These are phyloP conservation scores for Penicillium sp. DNA, from an alignment of 2,329 filamentous ascomycete species.

Conservation along the genomic window DNA sequence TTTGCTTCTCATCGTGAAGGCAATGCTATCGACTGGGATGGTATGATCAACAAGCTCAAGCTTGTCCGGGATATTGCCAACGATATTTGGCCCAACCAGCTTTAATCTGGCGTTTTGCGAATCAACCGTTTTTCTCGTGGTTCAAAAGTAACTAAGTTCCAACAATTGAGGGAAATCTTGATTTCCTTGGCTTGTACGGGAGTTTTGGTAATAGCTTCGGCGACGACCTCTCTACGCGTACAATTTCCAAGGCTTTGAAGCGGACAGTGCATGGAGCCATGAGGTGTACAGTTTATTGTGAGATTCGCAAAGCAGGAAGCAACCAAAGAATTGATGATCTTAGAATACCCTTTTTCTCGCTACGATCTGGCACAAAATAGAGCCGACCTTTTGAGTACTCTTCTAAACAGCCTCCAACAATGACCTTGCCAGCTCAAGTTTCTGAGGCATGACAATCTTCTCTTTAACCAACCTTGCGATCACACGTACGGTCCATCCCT, in stretches of 20 bases:
- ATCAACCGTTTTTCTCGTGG: too few relatives aligned
- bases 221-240: too few relatives aligned
- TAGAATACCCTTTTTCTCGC: too few relatives aligned
- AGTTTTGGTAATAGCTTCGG: too few relatives aligned
- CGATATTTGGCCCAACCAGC: slow-evolving; percentile 65
- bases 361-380: too few relatives aligned
- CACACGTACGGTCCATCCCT: slow-evolving; percentile 27
- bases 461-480: slow-evolving; percentile 20
- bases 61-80: slow-evolving; percentile 71
- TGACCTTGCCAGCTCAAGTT: slow-evolving; percentile 21
- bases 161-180: too few relatives aligned
- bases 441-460: slow-evolving; percentile 21
- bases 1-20: slow-evolving; percentile 74
- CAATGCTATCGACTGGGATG: slow-evolving; percentile 66
- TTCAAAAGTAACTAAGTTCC: too few relatives aligned
- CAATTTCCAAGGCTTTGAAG: neutral
- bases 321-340: too few relatives aligned
- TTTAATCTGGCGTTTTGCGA: slow-evolving; percentile 27
- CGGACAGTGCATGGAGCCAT: too few relatives aligned
- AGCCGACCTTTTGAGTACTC: neutral
- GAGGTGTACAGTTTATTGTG: too few relatives aligned
- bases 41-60: slow-evolving; percentile 71
- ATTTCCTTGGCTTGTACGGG: too few relatives aligned
- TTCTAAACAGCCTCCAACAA: slow-evolving; percentile 21
- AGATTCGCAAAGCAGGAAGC: too few relatives aligned